Evolutionary conservation across 805 yeast genomes (phyloP).

Genomic region (Candida incommunis): DNA sequence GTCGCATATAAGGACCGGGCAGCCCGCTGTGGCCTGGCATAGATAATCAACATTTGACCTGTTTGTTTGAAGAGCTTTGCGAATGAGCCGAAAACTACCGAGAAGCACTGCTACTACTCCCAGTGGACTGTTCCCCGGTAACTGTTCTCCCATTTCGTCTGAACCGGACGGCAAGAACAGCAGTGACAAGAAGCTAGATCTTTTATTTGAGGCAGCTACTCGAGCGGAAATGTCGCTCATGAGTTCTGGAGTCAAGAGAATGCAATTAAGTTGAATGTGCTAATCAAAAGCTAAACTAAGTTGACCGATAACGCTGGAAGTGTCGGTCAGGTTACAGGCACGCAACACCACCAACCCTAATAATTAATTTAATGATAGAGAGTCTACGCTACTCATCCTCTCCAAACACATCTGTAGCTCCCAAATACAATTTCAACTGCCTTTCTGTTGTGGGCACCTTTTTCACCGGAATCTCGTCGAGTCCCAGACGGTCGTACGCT

Average conservation of each 20-base stretch:
- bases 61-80: too few relatives aligned
- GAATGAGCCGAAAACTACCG: too few relatives aligned
- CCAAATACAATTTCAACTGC: conserved; percentile 56
- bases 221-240: conserved; percentile 20
- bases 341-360: too few relatives aligned
- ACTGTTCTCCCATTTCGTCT: conserved; percentile 5
- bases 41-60: too few relatives aligned
- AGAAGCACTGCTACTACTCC: too few relatives aligned
- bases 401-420: conserved; percentile 27
- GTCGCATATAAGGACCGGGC: too few relatives aligned
- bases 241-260: conserved; percentile 12
- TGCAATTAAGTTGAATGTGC: background rate
- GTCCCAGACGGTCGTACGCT: conserved; percentile 54
- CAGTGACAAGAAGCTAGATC: conserved; percentile 9
- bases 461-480: conserved; percentile 46
- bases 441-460: conserved; percentile 61
- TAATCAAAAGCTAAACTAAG: too few relatives aligned
- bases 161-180: conserved; percentile 2
- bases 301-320: too few relatives aligned
- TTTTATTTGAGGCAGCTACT: conserved; percentile 20
- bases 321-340: too few relatives aligned
- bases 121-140: background rate
- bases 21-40: too few relatives aligned
- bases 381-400: conserved; percentile 2
- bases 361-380: too few relatives aligned